These are phyloP conservation scores for Peniophora sp. DNA, from an alignment of 1,284 basidiomycete genomes.

Conservation along the genomic window DNA sequence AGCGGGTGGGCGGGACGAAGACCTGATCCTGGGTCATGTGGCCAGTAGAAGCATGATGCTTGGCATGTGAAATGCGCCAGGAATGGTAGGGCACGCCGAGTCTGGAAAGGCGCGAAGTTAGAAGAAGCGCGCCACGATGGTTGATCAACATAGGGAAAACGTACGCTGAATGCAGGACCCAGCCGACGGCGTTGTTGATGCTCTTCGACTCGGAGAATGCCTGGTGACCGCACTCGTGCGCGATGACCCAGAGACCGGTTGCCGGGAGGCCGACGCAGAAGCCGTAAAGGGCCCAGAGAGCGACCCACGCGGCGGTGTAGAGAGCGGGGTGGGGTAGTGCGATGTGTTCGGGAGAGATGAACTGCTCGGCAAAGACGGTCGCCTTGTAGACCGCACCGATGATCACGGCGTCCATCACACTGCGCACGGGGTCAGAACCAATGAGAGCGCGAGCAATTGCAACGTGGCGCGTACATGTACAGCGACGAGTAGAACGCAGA, in stretches of 20 bases:
- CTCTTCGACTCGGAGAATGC: slow-evolving; percentile 93
- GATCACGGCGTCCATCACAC: slow-evolving; percentile 70
- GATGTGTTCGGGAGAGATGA: slow-evolving; percentile 50
- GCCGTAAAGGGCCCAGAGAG: slow-evolving; percentile 78
- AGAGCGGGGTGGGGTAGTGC: slow-evolving; percentile 55
- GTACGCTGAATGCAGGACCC: slow-evolving; percentile 88
- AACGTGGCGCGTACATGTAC: slow-evolving; percentile 58
- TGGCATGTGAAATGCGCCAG: slow-evolving; percentile 95
- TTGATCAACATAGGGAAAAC: slow-evolving; percentile 22
- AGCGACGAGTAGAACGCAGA: slow-evolving; percentile 78
- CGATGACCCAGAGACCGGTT: slow-evolving; percentile 93
- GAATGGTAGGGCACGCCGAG: slow-evolving; percentile 97
- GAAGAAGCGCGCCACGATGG: slow-evolving; percentile 5
- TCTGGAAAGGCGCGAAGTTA: slow-evolving; percentile 29
- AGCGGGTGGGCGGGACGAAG: slow-evolving; percentile 88
- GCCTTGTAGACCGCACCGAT: slow-evolving; percentile 67
- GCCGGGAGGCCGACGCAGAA: slow-evolving; percentile 83
- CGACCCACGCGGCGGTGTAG: slow-evolving; percentile 57
- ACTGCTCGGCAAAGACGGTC: slow-evolving; percentile 61
- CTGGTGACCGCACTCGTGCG: slow-evolving; percentile 92
- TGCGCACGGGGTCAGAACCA: slow-evolving; percentile 21
- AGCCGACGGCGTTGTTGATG: slow-evolving; percentile 92
- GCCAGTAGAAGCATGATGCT: slow-evolving; percentile 93
- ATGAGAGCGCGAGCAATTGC: slow-evolving; percentile 4
- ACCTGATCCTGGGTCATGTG: slow-evolving; percentile 97